Conservation (phyloP, 495 filamentous ascomycete genomes). For the Pyronema domesticum region DNA sequence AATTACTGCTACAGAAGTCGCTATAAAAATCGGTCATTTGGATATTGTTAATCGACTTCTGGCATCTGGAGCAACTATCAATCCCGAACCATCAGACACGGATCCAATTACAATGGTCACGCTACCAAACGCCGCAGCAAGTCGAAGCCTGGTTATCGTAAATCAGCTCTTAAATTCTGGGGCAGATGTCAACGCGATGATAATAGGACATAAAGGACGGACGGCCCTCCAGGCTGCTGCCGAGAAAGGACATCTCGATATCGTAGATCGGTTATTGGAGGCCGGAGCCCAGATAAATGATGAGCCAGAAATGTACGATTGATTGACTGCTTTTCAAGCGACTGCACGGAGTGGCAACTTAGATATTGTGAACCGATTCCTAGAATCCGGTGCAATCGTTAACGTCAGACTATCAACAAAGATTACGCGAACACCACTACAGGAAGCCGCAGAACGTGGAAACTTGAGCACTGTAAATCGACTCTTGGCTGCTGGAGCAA, state of each 20-base stretch:
- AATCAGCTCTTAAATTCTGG: background rate
- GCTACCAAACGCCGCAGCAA: too few species aligned
- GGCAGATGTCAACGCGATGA: background rate
- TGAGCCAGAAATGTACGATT: background rate
- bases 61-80: too few species aligned
- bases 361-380: background rate
- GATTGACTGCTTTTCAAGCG: too few species aligned
- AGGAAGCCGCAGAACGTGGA: background rate
- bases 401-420: too few species aligned
- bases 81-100: too few species aligned
- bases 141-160: too few species aligned
- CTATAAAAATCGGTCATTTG: too few species aligned
- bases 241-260: background rate
- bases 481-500: background rate
- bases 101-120: too few species aligned
- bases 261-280: background rate
- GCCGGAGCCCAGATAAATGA: background rate
- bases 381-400: background rate
- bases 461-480: too few species aligned
- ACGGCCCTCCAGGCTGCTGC: background rate
- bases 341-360: background rate
- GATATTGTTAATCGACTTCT: too few species aligned
- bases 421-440: background rate
- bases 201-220: background rate
- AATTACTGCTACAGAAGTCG: too few species aligned